Evolutionary conservation across 805 yeast genomes (phyloP).

Genomic region (Lipomyces japonicus): DNA sequence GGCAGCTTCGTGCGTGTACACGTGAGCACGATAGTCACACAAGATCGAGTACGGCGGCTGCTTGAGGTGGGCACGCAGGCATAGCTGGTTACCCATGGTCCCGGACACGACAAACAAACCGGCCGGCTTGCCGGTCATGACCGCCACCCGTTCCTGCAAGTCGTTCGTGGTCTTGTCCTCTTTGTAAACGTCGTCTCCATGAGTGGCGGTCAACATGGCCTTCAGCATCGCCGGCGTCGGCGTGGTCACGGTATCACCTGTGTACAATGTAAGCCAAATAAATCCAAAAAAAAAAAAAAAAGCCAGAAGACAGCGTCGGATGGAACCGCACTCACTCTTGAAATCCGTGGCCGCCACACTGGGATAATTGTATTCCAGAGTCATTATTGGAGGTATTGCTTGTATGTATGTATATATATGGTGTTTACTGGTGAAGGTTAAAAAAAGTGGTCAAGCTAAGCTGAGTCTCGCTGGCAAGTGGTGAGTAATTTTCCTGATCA

Average conservation of each 20-base stretch:
- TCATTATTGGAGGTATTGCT: too few relatives aligned
- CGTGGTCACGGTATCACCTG: conserved; percentile 77
- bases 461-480: too few relatives aligned
- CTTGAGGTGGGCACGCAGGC: conserved; percentile 63
- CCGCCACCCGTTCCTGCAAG: conserved; percentile 61
- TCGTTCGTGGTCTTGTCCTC: conserved; percentile 71
- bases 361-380: conserved; percentile 1
- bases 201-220: conserved; percentile 53
- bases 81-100: conserved; percentile 86
- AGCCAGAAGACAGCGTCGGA: background rate
- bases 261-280: background rate
- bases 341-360: conserved; percentile 25
- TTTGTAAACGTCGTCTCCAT: conserved; percentile 85
- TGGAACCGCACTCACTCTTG: conserved; percentile 10
- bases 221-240: conserved; percentile 73
- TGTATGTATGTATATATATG: too few relatives aligned
- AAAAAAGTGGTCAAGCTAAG: too few relatives aligned
- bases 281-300: background rate
- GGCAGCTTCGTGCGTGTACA: conserved; percentile 81
- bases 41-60: conserved; percentile 85
- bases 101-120: conserved; percentile 85
- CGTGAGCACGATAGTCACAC: conserved; percentile 84
- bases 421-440: too few relatives aligned
- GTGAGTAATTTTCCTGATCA: too few relatives aligned
- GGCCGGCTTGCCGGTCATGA: conserved; percentile 71